Base-by-base conservation (phyloP, 257 asterid species). In the Mentha longifolia region DNA sequence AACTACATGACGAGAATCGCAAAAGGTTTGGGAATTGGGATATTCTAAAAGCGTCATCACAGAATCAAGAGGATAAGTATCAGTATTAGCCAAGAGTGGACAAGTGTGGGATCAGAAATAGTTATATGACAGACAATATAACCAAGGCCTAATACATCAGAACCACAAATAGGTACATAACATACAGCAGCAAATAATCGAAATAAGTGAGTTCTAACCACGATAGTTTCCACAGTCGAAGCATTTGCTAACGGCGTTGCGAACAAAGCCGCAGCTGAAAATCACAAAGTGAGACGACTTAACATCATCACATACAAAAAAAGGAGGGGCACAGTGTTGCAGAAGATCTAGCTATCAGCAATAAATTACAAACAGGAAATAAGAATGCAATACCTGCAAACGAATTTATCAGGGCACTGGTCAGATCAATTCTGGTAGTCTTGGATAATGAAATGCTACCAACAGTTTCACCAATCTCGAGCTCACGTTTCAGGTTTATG, bases 211-310 rank as follows among this genome's bases (percentile, higher is more conserved):
- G 72, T 71, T 55, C 91, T 82, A 78, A 89, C 96, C 87, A 31
- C 55, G 22, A 85, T 39, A 67, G 45, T 65, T 28, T 85, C 88
- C 83, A 82, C 61, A 46, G 85, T 74, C 35, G 66, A 66, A 76
- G 89, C 96, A 82, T 82, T 82, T 72, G 89, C 85, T 63, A 78
- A 61, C 9, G 85, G 84, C 62, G 87, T 74, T 41, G 80, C 83
- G 71, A 83, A 58, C 80, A 85, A 77, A 72, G 81, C 78, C 45
- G 78, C 81, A 73, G 83, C 88, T 78, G 75, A 79, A 74, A 71
- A 78, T 75, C 58, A 64, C 55, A 45, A 43, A 55, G 19, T 28
- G 64, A 45, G 14, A 47, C 2, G 37, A 51, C 9, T 22, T 28
- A 62, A 25, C 46, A 22, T 35, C 25, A 45, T 14, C 47, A 20